Evolutionary conservation across 2,329 filamentous ascomycete genomes (phyloP).

Genomic region (Claviceps sp.): DNA sequence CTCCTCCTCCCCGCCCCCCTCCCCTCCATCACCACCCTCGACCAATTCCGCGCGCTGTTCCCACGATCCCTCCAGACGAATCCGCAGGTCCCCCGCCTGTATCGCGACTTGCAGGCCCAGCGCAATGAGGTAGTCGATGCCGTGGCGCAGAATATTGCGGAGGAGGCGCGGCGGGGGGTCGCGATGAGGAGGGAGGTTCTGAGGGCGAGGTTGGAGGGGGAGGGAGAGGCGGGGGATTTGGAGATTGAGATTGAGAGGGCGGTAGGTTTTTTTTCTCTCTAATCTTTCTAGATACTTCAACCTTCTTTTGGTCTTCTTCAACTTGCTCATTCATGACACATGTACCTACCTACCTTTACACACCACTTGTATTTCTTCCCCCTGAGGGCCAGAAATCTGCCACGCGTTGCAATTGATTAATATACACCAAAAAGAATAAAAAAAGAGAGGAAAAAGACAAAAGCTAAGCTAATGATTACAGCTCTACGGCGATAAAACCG

Average conservation of each 20-base stretch:
- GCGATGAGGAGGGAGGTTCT: conserved; percentile 44
- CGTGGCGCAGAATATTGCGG: conserved; percentile 50
- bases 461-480: conserved; percentile 18
- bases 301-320: too few relatives aligned
- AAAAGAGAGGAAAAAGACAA: background rate
- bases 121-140: conserved; percentile 55
- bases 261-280: conserved; percentile 22
- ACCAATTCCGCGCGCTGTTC: conserved; percentile 66
- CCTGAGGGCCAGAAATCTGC: too few relatives aligned
- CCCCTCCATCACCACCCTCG: conserved; percentile 57
- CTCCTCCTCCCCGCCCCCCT: conserved; percentile 64
- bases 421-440: background rate
- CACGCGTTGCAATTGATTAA: too few relatives aligned
- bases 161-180: conserved; percentile 49
- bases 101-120: conserved; percentile 66
- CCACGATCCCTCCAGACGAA: conserved; percentile 52
- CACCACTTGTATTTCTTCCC: too few relatives aligned
- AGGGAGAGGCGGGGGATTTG: conserved; percentile 44
- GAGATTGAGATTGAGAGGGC: conserved; percentile 50
- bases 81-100: conserved; percentile 56
- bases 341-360: too few relatives aligned
- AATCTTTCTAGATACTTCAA: background rate
- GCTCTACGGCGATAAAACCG: conserved; percentile 41
- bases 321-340: too few relatives aligned
- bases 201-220: conserved; percentile 33